A percentile compares a stretch with the other conserved stretches of the same genome.
These are phyloP conservation scores for Buddleja alternifolia DNA, from an alignment of 257 asterid species.

Conservation along the genomic window DNA sequence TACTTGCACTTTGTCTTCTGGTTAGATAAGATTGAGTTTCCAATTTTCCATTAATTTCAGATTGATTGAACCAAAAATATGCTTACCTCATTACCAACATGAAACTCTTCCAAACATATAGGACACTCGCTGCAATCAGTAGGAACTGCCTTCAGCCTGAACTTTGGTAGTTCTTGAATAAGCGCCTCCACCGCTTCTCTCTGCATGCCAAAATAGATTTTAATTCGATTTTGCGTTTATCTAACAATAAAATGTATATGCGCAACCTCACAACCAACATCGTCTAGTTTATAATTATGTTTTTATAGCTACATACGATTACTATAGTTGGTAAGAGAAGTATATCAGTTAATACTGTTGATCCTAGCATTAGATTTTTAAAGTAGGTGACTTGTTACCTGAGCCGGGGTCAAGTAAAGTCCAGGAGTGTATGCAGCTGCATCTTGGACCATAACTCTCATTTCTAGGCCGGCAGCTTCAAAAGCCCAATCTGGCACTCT, in stretches of 20 bases:
- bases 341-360: neutral
- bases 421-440: constrained; percentile 90
- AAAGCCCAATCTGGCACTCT: constrained; percentile 97
- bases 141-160: constrained; percentile 89
- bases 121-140: constrained; percentile 97
- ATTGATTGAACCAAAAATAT: neutral
- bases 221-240: neutral
- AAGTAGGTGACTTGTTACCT: constrained; percentile 50
- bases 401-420: constrained; percentile 85
- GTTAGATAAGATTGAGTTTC: neutral
- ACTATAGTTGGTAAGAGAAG: neutral
- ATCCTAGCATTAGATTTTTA: neutral
- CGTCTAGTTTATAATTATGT: neutral
- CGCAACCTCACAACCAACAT: neutral
- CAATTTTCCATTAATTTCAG: neutral
- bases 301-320: neutral
- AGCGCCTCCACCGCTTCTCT: constrained; percentile 98
- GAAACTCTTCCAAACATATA: constrained; percentile 93
- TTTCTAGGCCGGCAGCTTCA: constrained; percentile 96
- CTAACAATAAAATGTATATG: neutral
- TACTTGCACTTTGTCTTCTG: neutral
- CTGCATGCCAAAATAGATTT: constrained; percentile 42
- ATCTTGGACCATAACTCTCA: constrained; percentile 97
- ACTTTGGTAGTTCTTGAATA: constrained; percentile 93
- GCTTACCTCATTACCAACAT: constrained; percentile 82